Percentiles rank a stretch among this genome's conserved stretches.
These are phyloP conservation scores for Scheffersomyces illinoinensis DNA, from an alignment of 1,139 yeast genomes.

Conservation along the genomic window DNA sequence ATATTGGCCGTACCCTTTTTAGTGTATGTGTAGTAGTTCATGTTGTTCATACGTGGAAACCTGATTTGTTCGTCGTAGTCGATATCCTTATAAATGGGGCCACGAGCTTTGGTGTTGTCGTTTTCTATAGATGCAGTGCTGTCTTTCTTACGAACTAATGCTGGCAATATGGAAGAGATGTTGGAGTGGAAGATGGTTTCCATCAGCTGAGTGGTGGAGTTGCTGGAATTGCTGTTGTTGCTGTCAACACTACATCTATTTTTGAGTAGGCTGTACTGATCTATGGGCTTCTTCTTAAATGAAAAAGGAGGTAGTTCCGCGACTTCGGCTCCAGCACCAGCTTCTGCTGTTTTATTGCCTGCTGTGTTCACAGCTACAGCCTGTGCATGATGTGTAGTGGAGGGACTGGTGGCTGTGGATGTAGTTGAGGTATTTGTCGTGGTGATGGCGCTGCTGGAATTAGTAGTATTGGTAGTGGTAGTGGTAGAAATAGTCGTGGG, in stretches of 20 bases:
- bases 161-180: constrained; percentile 34
- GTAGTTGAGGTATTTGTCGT: neutral
- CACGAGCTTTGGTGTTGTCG: constrained; percentile 7
- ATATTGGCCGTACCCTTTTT: constrained; percentile 7
- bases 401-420: neutral
- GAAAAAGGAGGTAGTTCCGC: constrained; percentile 35
- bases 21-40: constrained; percentile 26
- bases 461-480: neutral
- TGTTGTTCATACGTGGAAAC: constrained; percentile 42
- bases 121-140: constrained; percentile 3
- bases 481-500: neutral
- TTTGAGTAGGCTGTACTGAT: constrained; percentile 8
- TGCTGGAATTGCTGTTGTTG: neutral
- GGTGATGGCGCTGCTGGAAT: neutral
- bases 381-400: neutral
- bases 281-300: constrained; percentile 40
- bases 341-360: neutral
- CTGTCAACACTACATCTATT: neutral
- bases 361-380: neutral
- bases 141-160: constrained; percentile 6
- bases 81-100: constrained; percentile 23
- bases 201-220: constrained; percentile 6
- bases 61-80: constrained; percentile 48
- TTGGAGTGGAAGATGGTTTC: constrained; percentile 22
- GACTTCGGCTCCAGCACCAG: neutral